Percentiles rank a stretch among this genome's conserved stretches.
Conservation (phyloP, 495 filamentous ascomycete species). For the Aspergillus coremiiformis region DNA sequence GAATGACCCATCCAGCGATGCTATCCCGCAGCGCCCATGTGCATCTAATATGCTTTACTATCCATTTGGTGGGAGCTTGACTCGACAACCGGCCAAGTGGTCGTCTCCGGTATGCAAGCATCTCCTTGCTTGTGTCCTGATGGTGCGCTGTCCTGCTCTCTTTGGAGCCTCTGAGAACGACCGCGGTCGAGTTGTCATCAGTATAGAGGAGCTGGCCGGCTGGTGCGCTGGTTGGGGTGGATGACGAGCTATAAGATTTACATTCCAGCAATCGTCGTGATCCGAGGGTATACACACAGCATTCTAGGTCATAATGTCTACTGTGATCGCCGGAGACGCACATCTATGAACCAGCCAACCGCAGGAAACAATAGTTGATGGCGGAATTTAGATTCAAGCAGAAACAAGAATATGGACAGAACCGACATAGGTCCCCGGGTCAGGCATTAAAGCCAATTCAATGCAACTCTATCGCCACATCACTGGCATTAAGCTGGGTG, state of each 20-base stretch:
- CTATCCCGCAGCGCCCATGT: slow-evolving; percentile 2
- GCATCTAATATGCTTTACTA: slow-evolving; percentile 13
- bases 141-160: slow-evolving; percentile 53
- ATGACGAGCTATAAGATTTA: slow-evolving; percentile 14
- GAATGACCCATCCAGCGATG: slow-evolving; percentile 3
- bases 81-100: slow-evolving; percentile 22
- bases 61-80: slow-evolving; percentile 47
- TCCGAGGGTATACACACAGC: not conserved
- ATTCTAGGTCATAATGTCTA: too few relatives aligned
- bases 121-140: slow-evolving; percentile 73
- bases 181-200: slow-evolving; percentile 32
- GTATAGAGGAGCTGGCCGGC: slow-evolving; percentile 65
- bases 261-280: not conserved
- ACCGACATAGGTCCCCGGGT: not conserved
- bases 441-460: not conserved
- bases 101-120: slow-evolving; percentile 76
- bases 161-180: slow-evolving; percentile 33
- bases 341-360: not conserved
- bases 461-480: not conserved
- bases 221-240: slow-evolving; percentile 61
- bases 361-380: too few relatives aligned
- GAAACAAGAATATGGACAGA: not conserved
- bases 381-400: too few relatives aligned
- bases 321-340: not conserved
- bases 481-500: not conserved